Conservation (phyloP, 768 basidiomycete species). For the Mycena rosella region DNA sequence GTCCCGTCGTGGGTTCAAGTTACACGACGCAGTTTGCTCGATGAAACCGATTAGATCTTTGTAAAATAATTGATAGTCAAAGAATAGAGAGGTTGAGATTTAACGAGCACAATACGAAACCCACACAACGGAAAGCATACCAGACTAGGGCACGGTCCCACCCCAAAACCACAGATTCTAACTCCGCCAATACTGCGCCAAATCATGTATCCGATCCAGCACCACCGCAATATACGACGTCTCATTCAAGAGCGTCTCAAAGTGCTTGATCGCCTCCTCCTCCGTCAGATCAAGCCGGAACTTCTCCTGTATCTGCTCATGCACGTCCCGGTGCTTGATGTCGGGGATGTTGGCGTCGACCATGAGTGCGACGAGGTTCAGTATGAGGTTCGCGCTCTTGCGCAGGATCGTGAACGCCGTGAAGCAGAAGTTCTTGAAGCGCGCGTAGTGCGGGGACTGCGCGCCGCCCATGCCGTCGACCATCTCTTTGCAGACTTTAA, state of each 20-base stretch:
- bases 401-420: constrained; percentile 98
- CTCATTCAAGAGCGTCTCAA: constrained; percentile 93
- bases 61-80: too few relatives aligned
- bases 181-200: constrained; percentile 91
- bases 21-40: too few relatives aligned
- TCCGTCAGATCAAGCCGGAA: constrained; percentile 95
- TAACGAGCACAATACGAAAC: too few relatives aligned
- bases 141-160: too few relatives aligned
- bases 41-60: too few relatives aligned
- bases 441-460: constrained; percentile 92
- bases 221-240: constrained; percentile 95
- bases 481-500: constrained; percentile 99
- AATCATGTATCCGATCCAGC: constrained; percentile 92
- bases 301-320: constrained; percentile 95
- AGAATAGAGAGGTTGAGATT: too few relatives aligned
- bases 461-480: constrained; percentile 99
- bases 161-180: constrained; percentile 44
- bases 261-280: constrained; percentile 97
- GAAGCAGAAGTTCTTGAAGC: constrained; percentile 97
- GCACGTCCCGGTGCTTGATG: constrained; percentile 91
- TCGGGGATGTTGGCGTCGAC: constrained; percentile 98
- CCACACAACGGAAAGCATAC: too few relatives aligned
- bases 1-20: too few relatives aligned
- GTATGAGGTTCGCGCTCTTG: constrained; percentile 96
- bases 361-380: constrained; percentile 97